Base-by-base conservation (phyloP, 23 red algal species). In the Cyanidiococcus yangmingshanensis region DNA sequence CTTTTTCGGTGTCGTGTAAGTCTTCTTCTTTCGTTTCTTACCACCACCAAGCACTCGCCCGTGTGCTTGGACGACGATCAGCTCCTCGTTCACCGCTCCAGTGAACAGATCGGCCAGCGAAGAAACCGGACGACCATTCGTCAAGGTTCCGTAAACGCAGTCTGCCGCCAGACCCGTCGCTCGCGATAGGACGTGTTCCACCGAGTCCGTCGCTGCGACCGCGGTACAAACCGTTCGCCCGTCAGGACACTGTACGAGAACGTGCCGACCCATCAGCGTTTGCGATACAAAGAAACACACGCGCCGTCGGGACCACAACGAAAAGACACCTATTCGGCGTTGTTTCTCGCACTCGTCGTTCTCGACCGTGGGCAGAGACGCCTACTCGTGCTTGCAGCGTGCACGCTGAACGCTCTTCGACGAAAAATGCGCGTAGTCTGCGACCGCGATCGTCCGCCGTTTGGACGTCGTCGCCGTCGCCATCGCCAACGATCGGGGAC, bases 11-110 rank as follows among this genome's bases (percentile, higher is more conserved):
- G 90, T 98, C 0, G 94, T 98, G 82, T 92, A 98, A 27, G 87
- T 89, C 87, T 98, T 98, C 86, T 98, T 98, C 82, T 92, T 98
- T 27, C 89, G 80, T 77, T 98, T 98, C 85, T 98, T 98, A 37
- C 87, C 94, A 75, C 94, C 94, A 77, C 94, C 94, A 68, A 88
- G 76, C 31, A 98, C 51, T 51, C 88, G 58, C 27, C 75, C 74
- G 2, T 76, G 58, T 0, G 88, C 83, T 57, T 76, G 79, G 67
- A 98, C 45, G 45, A 32, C 21, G n/a, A 71, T 35, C 12, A 30
- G 32, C 63, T 12, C 21, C 21, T 25, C 63, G 7, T 12, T 3
- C 3, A 3, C 63, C 21, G n/a, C 27, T 2, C 3, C 15, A 7
- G 7, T 32, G 7, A 32, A 7, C n/a, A 71, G 21, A 30, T 71